These are phyloP conservation scores for Sarcocystis neurona DNA, from an alignment of 169 alveolate genomes.

Conservation along the genomic window DNA sequence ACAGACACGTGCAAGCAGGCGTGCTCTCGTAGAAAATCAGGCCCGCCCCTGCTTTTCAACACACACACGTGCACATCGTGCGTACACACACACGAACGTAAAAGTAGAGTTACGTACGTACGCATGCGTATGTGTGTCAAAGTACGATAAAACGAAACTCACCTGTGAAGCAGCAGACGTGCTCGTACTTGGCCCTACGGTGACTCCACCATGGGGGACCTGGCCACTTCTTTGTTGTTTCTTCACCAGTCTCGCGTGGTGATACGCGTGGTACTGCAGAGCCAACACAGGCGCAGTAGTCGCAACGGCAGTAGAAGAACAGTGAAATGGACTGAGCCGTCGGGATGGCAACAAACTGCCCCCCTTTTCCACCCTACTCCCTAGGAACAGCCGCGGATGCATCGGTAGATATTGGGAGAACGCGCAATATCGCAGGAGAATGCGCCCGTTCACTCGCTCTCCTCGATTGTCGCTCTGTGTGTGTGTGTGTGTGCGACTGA, in stretches of 20 bases:
- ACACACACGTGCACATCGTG: no score
- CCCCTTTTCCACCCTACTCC: no score
- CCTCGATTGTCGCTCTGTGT: no score
- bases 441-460: no score
- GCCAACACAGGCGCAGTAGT: neutral
- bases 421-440: no score
- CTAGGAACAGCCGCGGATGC: neutral
- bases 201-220: neutral
- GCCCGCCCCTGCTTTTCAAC: no score
- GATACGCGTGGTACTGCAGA: constrained; percentile 32
- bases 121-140: neutral
- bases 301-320: neutral
- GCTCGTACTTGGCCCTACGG: neutral
- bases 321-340: neutral
- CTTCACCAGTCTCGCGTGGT: constrained; percentile 21
- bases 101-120: neutral
- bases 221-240: neutral
- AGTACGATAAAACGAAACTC: neutral
- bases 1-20: no score
- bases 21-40: no score
- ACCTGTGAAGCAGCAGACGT: neutral
- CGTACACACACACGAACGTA: neutral
- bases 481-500: no score
- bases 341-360: no score
- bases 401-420: no score